Conservation (phyloP, 2,329 filamentous ascomycete species). For the Helicocarpus griseus region DNA sequence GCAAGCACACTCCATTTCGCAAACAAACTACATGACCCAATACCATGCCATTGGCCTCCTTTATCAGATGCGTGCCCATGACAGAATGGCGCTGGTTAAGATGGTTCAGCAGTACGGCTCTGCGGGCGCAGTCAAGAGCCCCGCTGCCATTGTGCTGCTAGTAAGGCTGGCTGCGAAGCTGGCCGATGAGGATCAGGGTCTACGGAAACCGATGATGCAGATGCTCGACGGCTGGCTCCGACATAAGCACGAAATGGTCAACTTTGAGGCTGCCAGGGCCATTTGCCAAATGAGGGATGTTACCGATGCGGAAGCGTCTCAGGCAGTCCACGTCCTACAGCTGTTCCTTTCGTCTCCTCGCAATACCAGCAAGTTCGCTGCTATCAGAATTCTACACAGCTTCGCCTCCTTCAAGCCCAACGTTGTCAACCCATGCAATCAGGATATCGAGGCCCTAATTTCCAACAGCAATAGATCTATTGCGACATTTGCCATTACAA, state of each 20-base stretch:
- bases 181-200: constrained; percentile 79
- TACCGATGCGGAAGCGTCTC: constrained; percentile 79
- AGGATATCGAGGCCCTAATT: constrained; percentile 92
- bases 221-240: constrained; percentile 92
- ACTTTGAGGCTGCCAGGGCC: constrained; percentile 96
- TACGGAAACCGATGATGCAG: constrained; percentile 94
- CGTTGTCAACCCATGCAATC: constrained; percentile 87
- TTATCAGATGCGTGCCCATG: constrained; percentile 95
- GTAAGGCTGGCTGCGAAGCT: constrained; percentile 88
- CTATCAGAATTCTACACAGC: constrained; percentile 89
- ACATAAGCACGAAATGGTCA: constrained; percentile 99
- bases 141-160: constrained; percentile 82
- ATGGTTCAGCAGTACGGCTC: constrained; percentile 99
- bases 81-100: constrained; percentile 97
- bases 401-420: constrained; percentile 95
- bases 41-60: constrained; percentile 96
- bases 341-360: constrained; percentile 93
- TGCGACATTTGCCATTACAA: constrained; percentile 96
- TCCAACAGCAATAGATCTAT: constrained; percentile 96
- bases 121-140: constrained; percentile 86
- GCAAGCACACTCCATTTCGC: constrained; percentile 59
- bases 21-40: constrained; percentile 94
- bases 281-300: constrained; percentile 93
- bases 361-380: constrained; percentile 93
- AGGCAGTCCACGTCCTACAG: constrained; percentile 90